phyloP scores from a whole-genome alignment of 176 grass and related monocot species.

The Triticum dicoccoides region DNA sequence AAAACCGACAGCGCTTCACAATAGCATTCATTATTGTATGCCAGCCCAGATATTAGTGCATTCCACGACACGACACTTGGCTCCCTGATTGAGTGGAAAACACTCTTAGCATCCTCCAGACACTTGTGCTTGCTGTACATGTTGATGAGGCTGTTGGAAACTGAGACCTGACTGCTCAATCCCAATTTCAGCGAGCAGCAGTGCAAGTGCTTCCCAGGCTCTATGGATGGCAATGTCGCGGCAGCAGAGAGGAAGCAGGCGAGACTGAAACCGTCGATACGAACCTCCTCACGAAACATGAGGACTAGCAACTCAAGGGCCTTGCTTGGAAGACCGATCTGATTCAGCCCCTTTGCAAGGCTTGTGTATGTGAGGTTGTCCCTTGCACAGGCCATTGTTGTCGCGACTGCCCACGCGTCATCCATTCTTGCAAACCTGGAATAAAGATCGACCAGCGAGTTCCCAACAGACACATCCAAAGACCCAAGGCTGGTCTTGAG shows the following conservation, averaged over 20 bases:
- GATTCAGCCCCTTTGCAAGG: constrained; percentile 74
- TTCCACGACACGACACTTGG: constrained; percentile 78
- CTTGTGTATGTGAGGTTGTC: constrained; percentile 76
- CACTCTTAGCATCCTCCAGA: constrained; percentile 49
- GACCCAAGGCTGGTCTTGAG: constrained; percentile 64
- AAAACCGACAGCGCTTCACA: constrained; percentile 58
- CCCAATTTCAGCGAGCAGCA: constrained; percentile 67
- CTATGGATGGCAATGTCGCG: constrained; percentile 39
- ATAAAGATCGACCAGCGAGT: constrained; percentile 70
- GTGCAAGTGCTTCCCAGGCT: constrained; percentile 61
- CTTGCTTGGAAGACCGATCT: constrained; percentile 39
- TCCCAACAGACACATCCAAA: constrained; percentile 52
- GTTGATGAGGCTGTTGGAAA: constrained; percentile 75
- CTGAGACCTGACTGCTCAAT: constrained; percentile 44
- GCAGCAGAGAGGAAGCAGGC: constrained; percentile 68
- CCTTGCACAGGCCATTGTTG: constrained; percentile 45
- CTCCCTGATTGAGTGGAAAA: constrained; percentile 53
- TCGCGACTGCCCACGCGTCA: constrained; percentile 51
- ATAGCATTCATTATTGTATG: constrained; percentile 41
- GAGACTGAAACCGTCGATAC: constrained; percentile 56
- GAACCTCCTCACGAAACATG: constrained; percentile 59
- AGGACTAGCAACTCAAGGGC: constrained; percentile 44
- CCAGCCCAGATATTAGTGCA: constrained; percentile 50
- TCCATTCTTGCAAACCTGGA: constrained; percentile 60
- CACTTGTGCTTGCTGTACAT: constrained; percentile 85